Conservation (phyloP, 495 filamentous ascomycete genomes). For the Hypoxylon fragiforme region DNA sequence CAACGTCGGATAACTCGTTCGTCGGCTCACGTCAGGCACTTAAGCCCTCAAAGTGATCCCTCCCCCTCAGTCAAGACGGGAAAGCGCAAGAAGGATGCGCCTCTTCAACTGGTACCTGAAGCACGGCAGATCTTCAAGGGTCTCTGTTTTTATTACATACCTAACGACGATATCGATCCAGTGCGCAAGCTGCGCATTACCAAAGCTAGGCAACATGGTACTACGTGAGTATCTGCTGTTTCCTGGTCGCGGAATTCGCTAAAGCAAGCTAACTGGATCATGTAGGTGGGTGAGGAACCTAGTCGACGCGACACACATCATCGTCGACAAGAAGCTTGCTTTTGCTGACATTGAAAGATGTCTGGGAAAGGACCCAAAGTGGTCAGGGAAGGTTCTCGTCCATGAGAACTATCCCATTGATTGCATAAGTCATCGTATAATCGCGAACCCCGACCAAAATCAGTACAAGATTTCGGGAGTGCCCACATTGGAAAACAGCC, state of each 20-base stretch:
- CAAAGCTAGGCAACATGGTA: slow-evolving; percentile 77
- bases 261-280: not conserved
- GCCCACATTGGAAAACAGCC: slow-evolving; percentile 4
- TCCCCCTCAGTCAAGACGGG: slow-evolving; percentile 32
- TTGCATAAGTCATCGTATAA: slow-evolving; percentile 63
- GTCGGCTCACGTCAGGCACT: slow-evolving; percentile 4
- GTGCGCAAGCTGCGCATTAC: slow-evolving; percentile 70
- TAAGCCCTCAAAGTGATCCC: slow-evolving; percentile 16
- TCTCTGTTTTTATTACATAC: slow-evolving; percentile 75
- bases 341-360: slow-evolving; percentile 64
- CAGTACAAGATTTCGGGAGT: slow-evolving; percentile 61
- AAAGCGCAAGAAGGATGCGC: slow-evolving; percentile 55
- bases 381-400: slow-evolving; percentile 55
- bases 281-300: slow-evolving; percentile 41
- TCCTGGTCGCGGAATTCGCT: not conserved
- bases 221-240: slow-evolving; percentile 35
- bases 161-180: slow-evolving; percentile 71
- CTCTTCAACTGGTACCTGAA: slow-evolving; percentile 55
- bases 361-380: slow-evolving; percentile 24
- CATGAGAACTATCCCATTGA: slow-evolving; percentile 80
- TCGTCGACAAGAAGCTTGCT: slow-evolving; percentile 72
- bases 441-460: slow-evolving; percentile 61
- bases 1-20: slow-evolving; percentile 25
- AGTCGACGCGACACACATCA: slow-evolving; percentile 65
- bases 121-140: slow-evolving; percentile 66